Base-by-base conservation (phyloP, 208 protist genomes). In the Acanthamoeba healyi region DNA sequence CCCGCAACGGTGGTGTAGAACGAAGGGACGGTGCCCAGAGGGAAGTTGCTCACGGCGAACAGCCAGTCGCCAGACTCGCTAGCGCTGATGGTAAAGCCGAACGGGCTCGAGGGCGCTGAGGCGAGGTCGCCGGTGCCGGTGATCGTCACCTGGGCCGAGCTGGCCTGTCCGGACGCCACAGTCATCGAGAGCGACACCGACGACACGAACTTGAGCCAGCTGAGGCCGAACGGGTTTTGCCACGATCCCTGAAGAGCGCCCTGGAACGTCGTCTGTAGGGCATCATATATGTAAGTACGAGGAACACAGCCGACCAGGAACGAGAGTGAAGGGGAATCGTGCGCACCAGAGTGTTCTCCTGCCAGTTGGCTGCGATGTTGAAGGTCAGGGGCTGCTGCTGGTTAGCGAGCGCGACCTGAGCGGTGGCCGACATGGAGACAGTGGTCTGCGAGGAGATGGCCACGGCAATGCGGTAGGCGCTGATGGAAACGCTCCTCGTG, bases 331-430 rank as follows among this genome's bases (percentile, higher is more conserved):
- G 51, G 51, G 12, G 15, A 56, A 2, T 1, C 3, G 51, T 6
- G 4, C 3, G 34, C 46, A 82, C 72, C 24, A 51, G 44, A 22
- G 79, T 36, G 32, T 61, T 36, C 54, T 88, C 49, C 79, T 88
- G 79, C 79, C 79, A 88, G 54, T 36, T 88, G 79, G 79, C 46
- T n/a, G 79, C 29, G 26, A 63, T 22, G 36, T 49, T 42, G 54
- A 88, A 56, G 32, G 54, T 42, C 10, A 88, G 42, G 44, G 79
- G 79, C 79, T 88, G 79, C 44, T 24, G 79, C 44, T 88, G 79
- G 79, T 88, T 56, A 29, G 44, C 54, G 32, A 88, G 54, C 15
- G 79, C 54, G 29, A 88, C 79, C 22, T 49, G 46, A 5, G 54
- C 44, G n/a, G 44, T 63, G 15, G 79, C 54, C 17, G 79, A 56